Conservation (phyloP, 1,139 yeast genomes). For the Torulaspora globosa region DNA sequence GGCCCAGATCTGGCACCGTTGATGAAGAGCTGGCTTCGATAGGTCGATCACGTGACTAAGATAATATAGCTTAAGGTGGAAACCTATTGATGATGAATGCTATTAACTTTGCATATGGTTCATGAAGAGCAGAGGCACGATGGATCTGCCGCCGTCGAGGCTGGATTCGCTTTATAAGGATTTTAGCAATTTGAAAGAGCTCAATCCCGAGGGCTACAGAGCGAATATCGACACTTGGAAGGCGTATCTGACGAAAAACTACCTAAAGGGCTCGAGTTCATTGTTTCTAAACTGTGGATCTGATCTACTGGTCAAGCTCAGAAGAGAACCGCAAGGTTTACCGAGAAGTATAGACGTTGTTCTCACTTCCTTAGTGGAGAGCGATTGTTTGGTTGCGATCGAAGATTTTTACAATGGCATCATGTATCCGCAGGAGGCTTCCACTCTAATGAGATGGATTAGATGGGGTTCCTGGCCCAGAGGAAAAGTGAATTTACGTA, state of each 20-base stretch:
- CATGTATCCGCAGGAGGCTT: constrained; percentile 7
- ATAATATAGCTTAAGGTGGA: not conserved
- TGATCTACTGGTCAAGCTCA: constrained; percentile 30
- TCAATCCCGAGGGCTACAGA: constrained; percentile 64
- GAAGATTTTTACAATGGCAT: constrained; percentile 23
- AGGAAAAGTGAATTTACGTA: constrained; percentile 17
- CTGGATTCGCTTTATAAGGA: constrained; percentile 60
- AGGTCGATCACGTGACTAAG: not conserved
- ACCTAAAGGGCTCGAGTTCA: constrained; percentile 23
- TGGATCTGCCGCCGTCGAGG: constrained; percentile 43
- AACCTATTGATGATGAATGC: not conserved
- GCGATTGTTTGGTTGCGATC: constrained; percentile 32
- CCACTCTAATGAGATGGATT: constrained; percentile 16
- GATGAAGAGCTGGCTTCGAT: not conserved
- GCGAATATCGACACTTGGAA: constrained; percentile 67
- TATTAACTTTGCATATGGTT: not conserved
- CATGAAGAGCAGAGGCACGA: not conserved
- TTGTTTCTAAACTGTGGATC: constrained; percentile 32
- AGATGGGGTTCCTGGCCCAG: constrained; percentile 6
- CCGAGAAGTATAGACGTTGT: constrained; percentile 40
- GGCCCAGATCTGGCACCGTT: not conserved
- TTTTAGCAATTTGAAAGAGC: constrained; percentile 47
- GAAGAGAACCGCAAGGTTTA: constrained; percentile 33
- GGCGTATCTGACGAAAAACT: constrained; percentile 25
- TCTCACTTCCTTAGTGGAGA: constrained; percentile 35